A percentile compares a stretch with the other conserved stretches of the same genome.
Conservation (phyloP, 1,139 yeast species). For the Suhomyces wounanorum region DNA sequence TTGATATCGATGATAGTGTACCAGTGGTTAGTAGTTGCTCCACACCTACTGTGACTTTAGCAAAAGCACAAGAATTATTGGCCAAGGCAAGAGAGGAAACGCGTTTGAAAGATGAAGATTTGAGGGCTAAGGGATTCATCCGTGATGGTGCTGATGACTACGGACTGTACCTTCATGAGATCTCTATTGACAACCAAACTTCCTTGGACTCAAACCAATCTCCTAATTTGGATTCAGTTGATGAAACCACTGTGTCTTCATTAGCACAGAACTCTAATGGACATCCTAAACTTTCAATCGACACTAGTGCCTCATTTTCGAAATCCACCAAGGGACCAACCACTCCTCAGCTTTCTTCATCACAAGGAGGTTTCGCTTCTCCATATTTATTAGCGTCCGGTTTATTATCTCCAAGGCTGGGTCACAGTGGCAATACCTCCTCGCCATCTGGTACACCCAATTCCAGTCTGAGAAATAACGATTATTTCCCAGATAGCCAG, state of each 20-base stretch:
- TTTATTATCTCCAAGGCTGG: constrained; percentile 49
- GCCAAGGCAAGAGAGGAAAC: constrained; percentile 81
- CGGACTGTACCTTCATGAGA: constrained; percentile 25
- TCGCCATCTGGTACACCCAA: constrained; percentile 29
- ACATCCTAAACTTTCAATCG: constrained; percentile 37
- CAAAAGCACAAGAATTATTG: constrained; percentile 82
- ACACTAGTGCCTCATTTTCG: constrained; percentile 26
- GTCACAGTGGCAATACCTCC: constrained; percentile 18
- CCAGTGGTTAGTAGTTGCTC: constrained; percentile 95
- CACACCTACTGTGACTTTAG: constrained; percentile 88
- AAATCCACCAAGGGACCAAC: constrained; percentile 26
- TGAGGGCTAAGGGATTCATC: constrained; percentile 40
- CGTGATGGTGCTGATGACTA: constrained; percentile 30
- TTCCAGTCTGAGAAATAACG: constrained; percentile 16
- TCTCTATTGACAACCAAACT: constrained; percentile 18
- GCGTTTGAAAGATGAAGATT: constrained; percentile 58
- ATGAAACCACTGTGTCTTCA: constrained; percentile 33
- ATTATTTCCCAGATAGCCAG: constrained; percentile 17
- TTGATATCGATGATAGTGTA: constrained; percentile 88
- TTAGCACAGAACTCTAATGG: constrained; percentile 14
- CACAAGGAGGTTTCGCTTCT: constrained; percentile 53
- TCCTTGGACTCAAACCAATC: constrained; percentile 19
- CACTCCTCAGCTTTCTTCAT: constrained; percentile 31
- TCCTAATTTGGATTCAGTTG: constrained; percentile 37
- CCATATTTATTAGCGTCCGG: constrained; percentile 65